Conservation (phyloP, 345 rosid genomes). For the Rubroshorea leprosula region DNA sequence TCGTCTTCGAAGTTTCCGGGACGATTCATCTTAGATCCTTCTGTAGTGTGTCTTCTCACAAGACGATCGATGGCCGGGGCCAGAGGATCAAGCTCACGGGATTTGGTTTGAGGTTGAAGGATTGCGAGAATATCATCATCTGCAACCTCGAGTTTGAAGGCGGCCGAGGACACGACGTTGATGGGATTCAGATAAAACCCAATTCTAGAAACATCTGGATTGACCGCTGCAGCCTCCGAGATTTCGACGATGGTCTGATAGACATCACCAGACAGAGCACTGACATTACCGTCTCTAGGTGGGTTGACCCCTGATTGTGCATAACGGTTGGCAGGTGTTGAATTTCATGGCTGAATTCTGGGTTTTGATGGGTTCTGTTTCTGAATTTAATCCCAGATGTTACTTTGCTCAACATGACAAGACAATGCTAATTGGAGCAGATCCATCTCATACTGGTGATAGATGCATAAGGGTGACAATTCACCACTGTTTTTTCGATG, state of each 20-base stretch:
- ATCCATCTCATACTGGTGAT: slow-evolving; percentile 66
- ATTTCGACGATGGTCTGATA: slow-evolving; percentile 82
- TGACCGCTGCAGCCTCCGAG: slow-evolving; percentile 80
- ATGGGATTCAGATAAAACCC: slow-evolving; percentile 92
- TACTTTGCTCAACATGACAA: slow-evolving; percentile 73
- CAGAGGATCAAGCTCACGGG: slow-evolving; percentile 70
- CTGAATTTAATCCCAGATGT: slow-evolving; percentile 41
- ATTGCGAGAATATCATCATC: slow-evolving; percentile 75
- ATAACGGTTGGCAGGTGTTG: background rate
- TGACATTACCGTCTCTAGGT: slow-evolving; percentile 88
- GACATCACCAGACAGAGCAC: slow-evolving; percentile 88
- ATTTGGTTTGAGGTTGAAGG: slow-evolving; percentile 79
- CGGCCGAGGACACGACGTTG: slow-evolving; percentile 85
- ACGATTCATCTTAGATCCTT: slow-evolving; percentile 60
- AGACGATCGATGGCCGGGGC: slow-evolving; percentile 86
- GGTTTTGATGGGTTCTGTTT: slow-evolving; percentile 12
- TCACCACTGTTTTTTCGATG: slow-evolving; percentile 93
- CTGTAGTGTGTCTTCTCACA: slow-evolving; percentile 70
- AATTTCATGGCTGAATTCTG: background rate
- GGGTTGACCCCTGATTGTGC: slow-evolving; percentile 2
- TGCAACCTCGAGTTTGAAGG: slow-evolving; percentile 88
- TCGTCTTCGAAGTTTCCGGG: slow-evolving; percentile 76
- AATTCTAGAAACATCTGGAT: slow-evolving; percentile 90
- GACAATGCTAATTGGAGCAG: slow-evolving; percentile 83
- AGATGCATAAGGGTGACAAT: slow-evolving; percentile 80